These are phyloP conservation scores for Leccinum subrobustum DNA, from an alignment of 1,284 basidiomycete species.

Conservation along the genomic window DNA sequence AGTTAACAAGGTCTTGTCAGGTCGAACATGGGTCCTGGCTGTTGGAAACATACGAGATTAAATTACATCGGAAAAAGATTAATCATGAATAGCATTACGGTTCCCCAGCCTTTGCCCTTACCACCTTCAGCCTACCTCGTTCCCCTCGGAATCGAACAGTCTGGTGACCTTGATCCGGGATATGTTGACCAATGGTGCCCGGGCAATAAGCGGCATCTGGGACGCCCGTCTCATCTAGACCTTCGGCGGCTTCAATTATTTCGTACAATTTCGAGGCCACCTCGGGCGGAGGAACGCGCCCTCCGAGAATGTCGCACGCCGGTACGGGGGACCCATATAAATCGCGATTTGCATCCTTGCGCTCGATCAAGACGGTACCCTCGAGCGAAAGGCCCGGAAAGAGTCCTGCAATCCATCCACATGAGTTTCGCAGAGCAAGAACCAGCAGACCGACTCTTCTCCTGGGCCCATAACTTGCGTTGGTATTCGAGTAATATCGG, in stretches of 20 bases:
- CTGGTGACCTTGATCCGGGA: conserved; percentile 48
- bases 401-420: conserved; percentile 56
- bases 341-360: conserved; percentile 91
- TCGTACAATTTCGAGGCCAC: conserved; percentile 93
- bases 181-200: conserved; percentile 57
- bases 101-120: not conserved
- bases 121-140: conserved; percentile 13
- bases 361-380: conserved; percentile 92
- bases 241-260: conserved; percentile 88
- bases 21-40: conserved; percentile 12
- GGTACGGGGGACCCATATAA: conserved; percentile 95
- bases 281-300: conserved; percentile 94
- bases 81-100: conserved; percentile 2
- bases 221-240: conserved; percentile 74
- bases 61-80: conserved; percentile 2
- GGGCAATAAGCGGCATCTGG: conserved; percentile 84
- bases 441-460: not conserved
- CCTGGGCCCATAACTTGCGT: conserved; percentile 57
- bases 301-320: conserved; percentile 85
- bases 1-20: not conserved
- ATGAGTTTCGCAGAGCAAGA: conserved; percentile 4
- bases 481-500: conserved; percentile 88
- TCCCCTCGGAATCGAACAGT: conserved; percentile 70
- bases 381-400: conserved; percentile 96
- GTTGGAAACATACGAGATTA: conserved; percentile 3